These are phyloP conservation scores for Apiospora arundinis DNA, from an alignment of 2,329 filamentous ascomycete genomes.

Conservation along the genomic window DNA sequence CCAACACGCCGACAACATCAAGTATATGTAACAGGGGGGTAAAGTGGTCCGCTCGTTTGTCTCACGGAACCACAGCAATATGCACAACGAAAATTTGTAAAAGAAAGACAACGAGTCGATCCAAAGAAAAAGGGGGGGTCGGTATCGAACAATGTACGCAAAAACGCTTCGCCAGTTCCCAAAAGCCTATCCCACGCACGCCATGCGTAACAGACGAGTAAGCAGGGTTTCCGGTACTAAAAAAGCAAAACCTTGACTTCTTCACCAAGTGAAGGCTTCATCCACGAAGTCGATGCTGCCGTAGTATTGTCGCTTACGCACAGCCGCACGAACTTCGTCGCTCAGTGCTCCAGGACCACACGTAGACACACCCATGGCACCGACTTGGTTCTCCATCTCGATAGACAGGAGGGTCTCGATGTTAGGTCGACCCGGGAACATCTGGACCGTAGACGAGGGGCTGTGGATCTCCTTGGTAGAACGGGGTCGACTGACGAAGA, in stretches of 20 bases:
- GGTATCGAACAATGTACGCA: not conserved
- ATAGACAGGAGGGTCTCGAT: conserved; percentile 74
- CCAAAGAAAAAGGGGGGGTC: conserved; percentile 3
- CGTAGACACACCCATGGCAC: conserved; percentile 75
- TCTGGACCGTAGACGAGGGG: conserved; percentile 78
- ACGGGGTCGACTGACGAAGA: conserved; percentile 77
- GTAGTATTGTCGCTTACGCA: conserved; percentile 67
- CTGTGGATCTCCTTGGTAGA: conserved; percentile 83
- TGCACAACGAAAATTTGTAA: conserved; percentile 19
- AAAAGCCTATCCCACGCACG: not conserved
- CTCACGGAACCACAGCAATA: not conserved
- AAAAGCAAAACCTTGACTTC: not conserved
- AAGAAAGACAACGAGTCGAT: conserved; percentile 21
- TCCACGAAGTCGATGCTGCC: conserved; percentile 80
- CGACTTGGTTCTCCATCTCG: conserved; percentile 77
- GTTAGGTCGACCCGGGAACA: conserved; percentile 82
- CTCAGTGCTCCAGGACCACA: conserved; percentile 77
- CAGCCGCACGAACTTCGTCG: conserved; percentile 75
- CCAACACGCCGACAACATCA: not conserved
- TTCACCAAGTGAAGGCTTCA: conserved; percentile 73
- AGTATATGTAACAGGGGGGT: conserved; percentile 11
- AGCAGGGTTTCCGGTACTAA: not conserved
- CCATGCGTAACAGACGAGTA: not conserved
- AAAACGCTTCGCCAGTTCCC: conserved; percentile 10
- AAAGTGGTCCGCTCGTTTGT: not conserved